A percentile compares a stretch with the other conserved stretches of the same genome.
phyloP scores from a whole-genome alignment of 352 stramenopile species.

The Elongisporangium anandrum region DNA sequence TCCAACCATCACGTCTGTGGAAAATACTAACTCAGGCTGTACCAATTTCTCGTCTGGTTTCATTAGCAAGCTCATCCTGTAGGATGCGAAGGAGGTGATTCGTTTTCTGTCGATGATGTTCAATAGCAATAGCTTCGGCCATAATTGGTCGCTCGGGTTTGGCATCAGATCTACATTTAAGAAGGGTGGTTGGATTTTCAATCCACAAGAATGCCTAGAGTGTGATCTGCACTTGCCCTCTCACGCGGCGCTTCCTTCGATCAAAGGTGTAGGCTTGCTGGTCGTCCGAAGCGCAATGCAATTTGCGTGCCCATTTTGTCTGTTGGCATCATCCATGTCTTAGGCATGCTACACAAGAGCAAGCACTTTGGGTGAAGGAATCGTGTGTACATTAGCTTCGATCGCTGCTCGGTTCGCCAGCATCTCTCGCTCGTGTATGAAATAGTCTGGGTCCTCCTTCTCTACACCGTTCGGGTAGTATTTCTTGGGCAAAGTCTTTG shows the following conservation, averaged over 20 bases:
- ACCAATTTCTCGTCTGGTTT: conserved; percentile 43
- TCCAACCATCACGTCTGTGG: neutral
- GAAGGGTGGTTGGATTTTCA: neutral
- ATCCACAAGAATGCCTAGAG: neutral
- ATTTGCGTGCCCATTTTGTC: conserved; percentile 27
- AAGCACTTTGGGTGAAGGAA: conserved; percentile 3
- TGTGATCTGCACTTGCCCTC: conserved; percentile 3
- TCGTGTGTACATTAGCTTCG: conserved; percentile 22
- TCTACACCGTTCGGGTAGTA: conserved; percentile 24
- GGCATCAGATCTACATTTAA: neutral
- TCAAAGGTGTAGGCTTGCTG: conserved; percentile 47
- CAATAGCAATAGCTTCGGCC: conserved; percentile 25
- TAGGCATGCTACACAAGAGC: neutral
- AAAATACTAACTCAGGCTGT: too few species aligned
- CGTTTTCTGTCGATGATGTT: conserved; percentile 50
- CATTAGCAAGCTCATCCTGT: conserved; percentile 50
- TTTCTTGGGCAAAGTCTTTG: conserved; percentile 1
- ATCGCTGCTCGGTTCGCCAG: conserved; percentile 16
- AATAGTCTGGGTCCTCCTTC: conserved; percentile 29
- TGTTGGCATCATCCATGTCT: conserved; percentile 5
- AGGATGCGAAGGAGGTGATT: conserved; percentile 51
- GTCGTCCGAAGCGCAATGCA: conserved; percentile 45
- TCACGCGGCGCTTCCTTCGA: conserved; percentile 12
- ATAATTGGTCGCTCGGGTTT: neutral
- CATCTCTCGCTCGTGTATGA: conserved; percentile 18